A percentile compares a stretch with the other conserved stretches of the same genome.
phyloP scores from a whole-genome alignment of 2,329 filamentous ascomycete species.

The Beauveria varroae region DNA sequence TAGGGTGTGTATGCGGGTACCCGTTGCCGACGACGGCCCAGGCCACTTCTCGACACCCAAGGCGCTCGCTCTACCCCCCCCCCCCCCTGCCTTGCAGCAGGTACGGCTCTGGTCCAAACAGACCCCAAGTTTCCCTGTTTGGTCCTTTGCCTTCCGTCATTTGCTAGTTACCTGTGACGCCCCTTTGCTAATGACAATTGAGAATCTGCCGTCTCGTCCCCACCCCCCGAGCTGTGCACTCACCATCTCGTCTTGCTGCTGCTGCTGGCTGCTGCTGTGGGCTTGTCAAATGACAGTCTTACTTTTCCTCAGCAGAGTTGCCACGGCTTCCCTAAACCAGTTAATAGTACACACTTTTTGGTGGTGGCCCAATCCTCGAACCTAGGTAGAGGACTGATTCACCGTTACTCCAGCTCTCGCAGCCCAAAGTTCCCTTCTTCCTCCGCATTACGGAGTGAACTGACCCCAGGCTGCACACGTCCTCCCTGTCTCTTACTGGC shows the following conservation, averaged over 20 bases:
- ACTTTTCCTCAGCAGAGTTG: constrained; percentile 1
- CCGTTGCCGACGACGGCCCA: constrained; percentile 7
- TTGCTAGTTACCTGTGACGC: constrained; percentile 4
- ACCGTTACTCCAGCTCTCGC: constrained; percentile 6
- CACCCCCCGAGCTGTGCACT: constrained; percentile 3
- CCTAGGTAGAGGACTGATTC: neutral
- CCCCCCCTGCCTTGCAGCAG: neutral
- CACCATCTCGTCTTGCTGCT: neutral
- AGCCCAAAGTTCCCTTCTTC: constrained; percentile 8
- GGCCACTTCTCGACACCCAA: constrained; percentile 9
- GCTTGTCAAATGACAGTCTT: constrained; percentile 9
- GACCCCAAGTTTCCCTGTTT: constrained; percentile 7
- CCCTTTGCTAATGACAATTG: constrained; percentile 4
- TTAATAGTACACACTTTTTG: neutral
- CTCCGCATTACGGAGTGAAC: constrained; percentile 10
- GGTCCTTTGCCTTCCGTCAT: constrained; percentile 9
- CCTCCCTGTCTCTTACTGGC: constrained; percentile 7
- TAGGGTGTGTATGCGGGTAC: constrained; percentile 8
- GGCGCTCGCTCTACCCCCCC: neutral
- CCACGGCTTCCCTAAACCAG: constrained; percentile 4
- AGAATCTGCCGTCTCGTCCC: constrained; percentile 6
- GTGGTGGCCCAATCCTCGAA: constrained; percentile 10
- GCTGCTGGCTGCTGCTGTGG: neutral
- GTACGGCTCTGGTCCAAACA: constrained; percentile 8
- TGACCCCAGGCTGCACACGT: constrained; percentile 7